Evolutionary conservation across 306 rosid genomes (phyloP).

Genomic region (Sechiopsis laciniata): DNA sequence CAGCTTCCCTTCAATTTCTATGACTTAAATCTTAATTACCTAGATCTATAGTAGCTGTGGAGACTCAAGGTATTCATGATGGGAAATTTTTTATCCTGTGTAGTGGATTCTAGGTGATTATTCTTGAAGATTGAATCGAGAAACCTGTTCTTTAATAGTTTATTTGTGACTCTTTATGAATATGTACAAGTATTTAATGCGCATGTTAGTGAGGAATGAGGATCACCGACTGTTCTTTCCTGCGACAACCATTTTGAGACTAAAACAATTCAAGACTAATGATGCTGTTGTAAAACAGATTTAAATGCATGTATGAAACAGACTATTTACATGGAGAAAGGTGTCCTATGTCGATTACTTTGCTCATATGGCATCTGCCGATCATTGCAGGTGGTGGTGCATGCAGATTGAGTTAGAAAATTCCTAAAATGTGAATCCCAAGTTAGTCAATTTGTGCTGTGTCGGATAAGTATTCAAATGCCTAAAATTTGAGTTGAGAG

Average conservation of each 20-base stretch:
- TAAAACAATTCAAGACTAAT: conserved; percentile 1
- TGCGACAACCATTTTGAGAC: background rate
- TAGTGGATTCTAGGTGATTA: background rate
- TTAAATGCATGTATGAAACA: background rate
- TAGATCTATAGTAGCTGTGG: conserved; percentile 1
- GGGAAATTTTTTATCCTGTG: background rate
- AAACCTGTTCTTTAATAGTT: background rate
- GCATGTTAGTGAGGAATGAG: background rate
- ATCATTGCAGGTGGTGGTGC: conserved; percentile 13
- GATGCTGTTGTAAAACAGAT: background rate
- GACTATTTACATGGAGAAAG: conserved; percentile 11
- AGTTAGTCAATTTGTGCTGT: conserved; percentile 6
- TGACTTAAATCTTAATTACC: background rate
- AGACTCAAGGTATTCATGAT: conserved; percentile 1
- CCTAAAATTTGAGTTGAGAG: conserved; percentile 12
- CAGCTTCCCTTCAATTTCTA: background rate
- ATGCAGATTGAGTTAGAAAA: conserved; percentile 18
- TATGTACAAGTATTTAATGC: background rate
- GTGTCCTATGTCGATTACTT: background rate
- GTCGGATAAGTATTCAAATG: conserved; percentile 4
- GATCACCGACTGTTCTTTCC: background rate
- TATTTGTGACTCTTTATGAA: background rate
- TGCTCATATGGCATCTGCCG: background rate
- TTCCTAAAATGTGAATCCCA: conserved; percentile 5
- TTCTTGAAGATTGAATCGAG: background rate